Base-by-base conservation (phyloP, 2,329 filamentous ascomycete species). In the Neofusicoccum parvum region DNA sequence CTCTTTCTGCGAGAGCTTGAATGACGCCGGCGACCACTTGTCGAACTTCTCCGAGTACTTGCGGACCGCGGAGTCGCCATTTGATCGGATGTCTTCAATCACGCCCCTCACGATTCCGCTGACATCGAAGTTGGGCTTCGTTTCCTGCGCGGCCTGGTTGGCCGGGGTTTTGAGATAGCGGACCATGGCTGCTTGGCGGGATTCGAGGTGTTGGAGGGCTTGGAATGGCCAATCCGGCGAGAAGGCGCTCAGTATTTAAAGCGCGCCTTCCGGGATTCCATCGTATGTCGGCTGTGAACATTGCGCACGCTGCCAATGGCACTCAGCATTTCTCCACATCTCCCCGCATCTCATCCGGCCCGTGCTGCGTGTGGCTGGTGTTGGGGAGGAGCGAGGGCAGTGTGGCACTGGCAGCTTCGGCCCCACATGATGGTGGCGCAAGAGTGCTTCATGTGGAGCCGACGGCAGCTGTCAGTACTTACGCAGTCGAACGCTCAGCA, bases 1-100 rank as follows among this genome's bases (percentile, higher is more conserved):
- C 17, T 85, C 75, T 1, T 69, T 69, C 2, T 72, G 64, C 0
- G 81, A 83, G 3, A 86, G 78, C 67, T 80, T 82, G 76, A 85
- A 86, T 0, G 77, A 79, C 0, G 70, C 41, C 0, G 83, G 84
- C 1, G 77, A 78, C 84, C 84, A 86, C 65, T 82, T 81, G 71
- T 86, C 84, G 65, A 86, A 86, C 67, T 84, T 82, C 62, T 84
- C 79, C 0, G 80, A 83, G 70, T 85, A 86, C 0, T 68, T 70
- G 2, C 81, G 75, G 3, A 86, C 82, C 0, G 84, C 83, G 1
- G 70, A 67, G 65, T 86, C 83, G 3, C 84, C 83, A 23, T 82
- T 77, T 3, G 66, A 64, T 0, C 80, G 76, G 66, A 86, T 81
- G 37, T 80, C 76, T 32, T 80, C 76, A 63, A 86, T 84, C 15